phyloP scores from a whole-genome alignment of 108 stramenopile genomes.

The Thalassiosira profunda region DNA sequence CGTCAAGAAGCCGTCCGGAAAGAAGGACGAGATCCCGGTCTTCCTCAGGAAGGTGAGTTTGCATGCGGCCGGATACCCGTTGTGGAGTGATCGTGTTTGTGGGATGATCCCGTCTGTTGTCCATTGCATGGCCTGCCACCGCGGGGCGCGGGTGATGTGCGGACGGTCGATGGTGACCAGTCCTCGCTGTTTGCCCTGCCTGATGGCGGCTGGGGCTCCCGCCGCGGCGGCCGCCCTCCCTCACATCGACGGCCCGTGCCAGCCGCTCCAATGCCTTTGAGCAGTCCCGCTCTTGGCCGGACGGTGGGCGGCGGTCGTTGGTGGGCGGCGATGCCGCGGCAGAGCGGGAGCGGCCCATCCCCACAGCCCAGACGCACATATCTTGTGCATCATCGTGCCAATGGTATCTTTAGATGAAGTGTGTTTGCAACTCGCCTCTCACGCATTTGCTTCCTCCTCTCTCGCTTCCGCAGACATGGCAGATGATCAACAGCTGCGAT shows the following conservation, averaged over 20 bases:
- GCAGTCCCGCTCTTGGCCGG: too few relatives aligned
- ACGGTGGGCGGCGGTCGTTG: background rate
- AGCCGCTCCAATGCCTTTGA: conserved; percentile 1
- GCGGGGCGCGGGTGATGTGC: background rate
- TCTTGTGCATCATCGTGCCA: background rate
- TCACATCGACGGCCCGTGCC: background rate
- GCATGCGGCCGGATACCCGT: background rate
- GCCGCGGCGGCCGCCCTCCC: background rate
- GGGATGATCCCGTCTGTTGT: background rate
- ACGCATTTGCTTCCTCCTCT: background rate
- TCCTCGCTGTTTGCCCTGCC: background rate
- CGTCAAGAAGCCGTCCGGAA: conserved; percentile 24
- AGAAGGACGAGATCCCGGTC: conserved; percentile 56
- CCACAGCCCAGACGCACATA: background rate
- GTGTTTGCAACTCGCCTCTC: conserved; percentile 4
- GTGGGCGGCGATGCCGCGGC: background rate
- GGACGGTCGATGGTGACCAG: background rate
- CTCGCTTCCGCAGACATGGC: conserved; percentile 51
- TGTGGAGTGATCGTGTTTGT: background rate
- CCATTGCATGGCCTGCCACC: background rate
- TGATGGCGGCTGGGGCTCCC: background rate
- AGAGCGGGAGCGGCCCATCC: background rate
- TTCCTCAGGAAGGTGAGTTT: conserved; percentile 49
- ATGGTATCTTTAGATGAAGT: too few relatives aligned
- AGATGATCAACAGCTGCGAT: conserved; percentile 81